Evolutionary conservation across 495 filamentous ascomycete species (phyloP).

Genomic region (Penicillium roqueforti): DNA sequence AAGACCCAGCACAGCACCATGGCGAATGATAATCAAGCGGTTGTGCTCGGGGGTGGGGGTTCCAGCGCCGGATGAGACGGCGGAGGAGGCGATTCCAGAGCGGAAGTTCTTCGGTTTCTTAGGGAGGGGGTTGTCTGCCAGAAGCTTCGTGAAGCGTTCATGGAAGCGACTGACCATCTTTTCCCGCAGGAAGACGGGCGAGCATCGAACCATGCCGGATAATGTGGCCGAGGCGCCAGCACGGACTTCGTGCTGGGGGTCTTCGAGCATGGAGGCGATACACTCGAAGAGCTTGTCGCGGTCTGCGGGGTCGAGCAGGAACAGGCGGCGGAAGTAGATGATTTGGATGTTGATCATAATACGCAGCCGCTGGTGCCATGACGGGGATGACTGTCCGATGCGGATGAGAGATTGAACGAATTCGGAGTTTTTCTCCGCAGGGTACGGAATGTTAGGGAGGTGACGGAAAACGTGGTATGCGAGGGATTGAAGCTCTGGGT

Average conservation of each 20-base stretch:
- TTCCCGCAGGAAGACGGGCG: constrained; percentile 74
- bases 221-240: constrained; percentile 87
- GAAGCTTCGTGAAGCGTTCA: constrained; percentile 69
- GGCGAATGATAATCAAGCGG: constrained; percentile 71
- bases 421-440: constrained; percentile 71
- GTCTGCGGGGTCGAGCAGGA: constrained; percentile 75
- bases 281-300: constrained; percentile 81
- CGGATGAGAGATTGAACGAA: constrained; percentile 85
- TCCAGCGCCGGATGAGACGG: constrained; percentile 55
- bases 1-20: constrained; percentile 89
- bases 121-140: constrained; percentile 78
- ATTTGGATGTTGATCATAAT: constrained; percentile 99
- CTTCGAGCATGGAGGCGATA: constrained; percentile 89
- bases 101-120: constrained; percentile 55
- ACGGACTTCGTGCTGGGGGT: constrained; percentile 89
- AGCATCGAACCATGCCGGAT: constrained; percentile 97
- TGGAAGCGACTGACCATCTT: constrained; percentile 71
- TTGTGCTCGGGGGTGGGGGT: constrained; percentile 82
- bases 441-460: constrained; percentile 92
- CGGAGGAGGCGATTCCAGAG: constrained; percentile 32
- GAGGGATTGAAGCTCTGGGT: constrained; percentile 88
- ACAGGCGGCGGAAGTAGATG: constrained; percentile 95
- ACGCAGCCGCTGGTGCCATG: constrained; percentile 97
- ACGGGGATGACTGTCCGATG: constrained; percentile 77
- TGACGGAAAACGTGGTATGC: constrained; percentile 98